Evolutionary conservation across 441 rosid genomes (phyloP).

Genomic region (Iberis amara): DNA sequence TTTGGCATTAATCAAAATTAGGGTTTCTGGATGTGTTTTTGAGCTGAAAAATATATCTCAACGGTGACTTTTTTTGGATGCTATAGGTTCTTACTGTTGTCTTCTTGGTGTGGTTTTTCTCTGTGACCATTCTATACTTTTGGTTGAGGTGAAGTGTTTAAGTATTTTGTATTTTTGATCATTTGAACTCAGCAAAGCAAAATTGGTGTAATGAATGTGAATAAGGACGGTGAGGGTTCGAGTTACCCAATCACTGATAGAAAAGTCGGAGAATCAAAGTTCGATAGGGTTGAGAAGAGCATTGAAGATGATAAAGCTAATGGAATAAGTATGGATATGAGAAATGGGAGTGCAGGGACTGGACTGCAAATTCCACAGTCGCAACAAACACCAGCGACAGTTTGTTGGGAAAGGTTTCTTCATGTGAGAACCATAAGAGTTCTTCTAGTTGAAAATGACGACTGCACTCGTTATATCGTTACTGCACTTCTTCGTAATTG

Average conservation of each 20-base stretch:
- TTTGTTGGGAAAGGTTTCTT: constrained; percentile 70
- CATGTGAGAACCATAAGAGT: constrained; percentile 57
- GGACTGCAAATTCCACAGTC: constrained; percentile 39
- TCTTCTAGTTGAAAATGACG: constrained; percentile 64
- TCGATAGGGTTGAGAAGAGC: constrained; percentile 23
- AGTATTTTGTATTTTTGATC: background rate
- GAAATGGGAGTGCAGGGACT: constrained; percentile 35
- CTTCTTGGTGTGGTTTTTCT: background rate
- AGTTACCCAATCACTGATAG: constrained; percentile 30
- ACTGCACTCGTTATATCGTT: constrained; percentile 63
- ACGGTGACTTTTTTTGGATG: background rate
- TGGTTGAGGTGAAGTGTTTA: background rate
- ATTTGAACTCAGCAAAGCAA: constrained; percentile 17
- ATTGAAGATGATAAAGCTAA: constrained; percentile 33
- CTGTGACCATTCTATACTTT: background rate
- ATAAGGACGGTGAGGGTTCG: constrained; percentile 35
- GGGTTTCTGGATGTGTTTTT: constrained; percentile 19
- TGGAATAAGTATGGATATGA: constrained; percentile 33
- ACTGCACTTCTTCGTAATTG: constrained; percentile 66
- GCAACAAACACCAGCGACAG: constrained; percentile 38
- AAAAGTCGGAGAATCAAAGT: constrained; percentile 21
- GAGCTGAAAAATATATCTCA: background rate
- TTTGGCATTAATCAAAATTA: constrained; percentile 14
- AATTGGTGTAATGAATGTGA: constrained; percentile 39
- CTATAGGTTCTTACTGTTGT: background rate